These are phyloP conservation scores for Emergomyces pasteurianus DNA, from an alignment of 2,329 filamentous ascomycete genomes.

Conservation along the genomic window DNA sequence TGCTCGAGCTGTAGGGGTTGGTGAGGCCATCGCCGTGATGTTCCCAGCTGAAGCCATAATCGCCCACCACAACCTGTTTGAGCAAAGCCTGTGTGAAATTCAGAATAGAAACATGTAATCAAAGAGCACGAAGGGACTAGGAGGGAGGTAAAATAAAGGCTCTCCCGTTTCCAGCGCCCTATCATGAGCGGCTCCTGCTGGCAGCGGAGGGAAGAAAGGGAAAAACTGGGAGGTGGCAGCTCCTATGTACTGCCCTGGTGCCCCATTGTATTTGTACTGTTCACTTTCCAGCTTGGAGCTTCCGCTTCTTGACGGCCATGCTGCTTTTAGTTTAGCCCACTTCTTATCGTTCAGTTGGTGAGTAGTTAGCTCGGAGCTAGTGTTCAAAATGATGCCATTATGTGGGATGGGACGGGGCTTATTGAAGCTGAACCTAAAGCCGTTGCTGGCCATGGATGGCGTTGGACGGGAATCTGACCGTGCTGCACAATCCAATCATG, in stretches of 20 bases:
- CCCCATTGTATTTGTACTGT: no score
- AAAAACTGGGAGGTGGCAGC: background rate
- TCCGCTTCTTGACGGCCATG: background rate
- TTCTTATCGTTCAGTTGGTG: background rate
- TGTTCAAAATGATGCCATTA: background rate
- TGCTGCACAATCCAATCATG: background rate
- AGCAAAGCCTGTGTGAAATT: background rate
- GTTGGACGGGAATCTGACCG: no score
- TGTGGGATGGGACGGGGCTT: background rate
- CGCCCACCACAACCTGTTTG: background rate
- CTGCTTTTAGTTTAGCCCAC: background rate
- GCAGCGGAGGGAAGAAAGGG: background rate
- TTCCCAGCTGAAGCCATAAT: conserved; percentile 6
- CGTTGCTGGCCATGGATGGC: background rate
- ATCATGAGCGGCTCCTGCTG: background rate
- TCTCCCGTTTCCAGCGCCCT: background rate
- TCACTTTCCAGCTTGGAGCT: no score
- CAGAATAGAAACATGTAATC: background rate
- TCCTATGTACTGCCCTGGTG: no score
- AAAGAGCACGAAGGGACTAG: background rate
- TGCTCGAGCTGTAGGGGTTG: conserved; percentile 24
- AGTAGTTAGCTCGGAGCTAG: background rate
- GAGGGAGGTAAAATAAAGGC: background rate
- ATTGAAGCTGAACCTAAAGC: background rate
- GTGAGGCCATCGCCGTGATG: conserved; percentile 8